A percentile compares a stretch with the other conserved stretches of the same genome.
These are phyloP conservation scores for Thamnidium elegans DNA, from an alignment of 192 early-diverging fungal species.

Conservation along the genomic window DNA sequence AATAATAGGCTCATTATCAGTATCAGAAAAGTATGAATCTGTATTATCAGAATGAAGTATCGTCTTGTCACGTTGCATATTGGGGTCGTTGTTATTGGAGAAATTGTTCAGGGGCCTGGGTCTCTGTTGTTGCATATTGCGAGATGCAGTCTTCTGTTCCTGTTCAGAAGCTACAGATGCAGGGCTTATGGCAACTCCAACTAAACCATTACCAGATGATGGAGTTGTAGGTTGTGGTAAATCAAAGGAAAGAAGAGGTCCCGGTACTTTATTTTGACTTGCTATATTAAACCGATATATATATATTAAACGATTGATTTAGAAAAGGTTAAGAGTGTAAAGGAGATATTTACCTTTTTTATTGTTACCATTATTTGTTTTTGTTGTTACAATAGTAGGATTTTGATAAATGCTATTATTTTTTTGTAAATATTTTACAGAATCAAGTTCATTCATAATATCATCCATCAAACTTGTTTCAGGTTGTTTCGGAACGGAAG, in stretches of 20 bases:
- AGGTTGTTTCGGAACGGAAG: background rate
- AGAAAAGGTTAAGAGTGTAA: too few species aligned
- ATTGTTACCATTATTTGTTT: too few species aligned
- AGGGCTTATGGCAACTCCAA: background rate
- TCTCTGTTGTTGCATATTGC: background rate
- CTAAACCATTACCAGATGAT: too few species aligned
- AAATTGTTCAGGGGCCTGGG: slow-evolving; percentile 11
- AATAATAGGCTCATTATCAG: slow-evolving; percentile 8
- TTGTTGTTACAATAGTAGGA: too few species aligned
- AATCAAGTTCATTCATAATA: slow-evolving; percentile 20
- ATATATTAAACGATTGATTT: too few species aligned
- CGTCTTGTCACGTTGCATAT: background rate
- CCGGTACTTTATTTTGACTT: too few species aligned
- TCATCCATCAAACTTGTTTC: slow-evolving; percentile 22
- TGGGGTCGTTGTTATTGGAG: background rate
- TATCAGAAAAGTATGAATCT: slow-evolving; percentile 3
- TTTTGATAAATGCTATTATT: too few species aligned
- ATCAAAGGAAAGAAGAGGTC: too few species aligned
- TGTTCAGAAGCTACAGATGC: slow-evolving; percentile 12
- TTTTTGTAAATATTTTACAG: too few species aligned
- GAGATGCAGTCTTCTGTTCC: background rate
- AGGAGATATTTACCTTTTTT: too few species aligned
- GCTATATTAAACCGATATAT: too few species aligned
- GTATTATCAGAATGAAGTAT: slow-evolving; percentile 8
- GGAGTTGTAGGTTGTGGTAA: too few species aligned